Evolutionary conservation across 352 stramenopile genomes (phyloP).

Genomic region (Globisporangium acanthophoron): DNA sequence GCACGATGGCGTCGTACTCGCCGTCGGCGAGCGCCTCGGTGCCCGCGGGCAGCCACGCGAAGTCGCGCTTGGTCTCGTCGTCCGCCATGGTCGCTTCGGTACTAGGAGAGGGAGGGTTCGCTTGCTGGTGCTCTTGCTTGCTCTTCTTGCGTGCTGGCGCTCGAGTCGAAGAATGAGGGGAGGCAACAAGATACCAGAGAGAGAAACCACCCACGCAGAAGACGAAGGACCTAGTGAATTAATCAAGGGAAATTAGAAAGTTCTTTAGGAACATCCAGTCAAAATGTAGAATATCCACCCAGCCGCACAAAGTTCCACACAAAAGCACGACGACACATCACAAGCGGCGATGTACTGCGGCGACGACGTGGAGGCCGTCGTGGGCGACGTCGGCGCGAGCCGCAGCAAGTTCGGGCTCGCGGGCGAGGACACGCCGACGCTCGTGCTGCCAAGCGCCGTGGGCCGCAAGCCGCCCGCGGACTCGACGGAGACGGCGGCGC

Average conservation of each 20-base stretch:
- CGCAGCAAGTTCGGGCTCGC: constrained; percentile 93
- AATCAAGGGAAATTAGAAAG: no score
- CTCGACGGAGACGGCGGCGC: background rate
- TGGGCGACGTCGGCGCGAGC: constrained; percentile 91
- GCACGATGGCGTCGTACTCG: constrained; percentile 99
- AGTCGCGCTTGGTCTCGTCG: constrained; percentile 74
- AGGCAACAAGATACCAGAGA: constrained; percentile 4
- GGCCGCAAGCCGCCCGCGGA: constrained; percentile 19
- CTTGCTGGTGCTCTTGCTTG: background rate
- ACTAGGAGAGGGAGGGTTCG: constrained; percentile 3
- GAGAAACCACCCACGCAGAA: no score
- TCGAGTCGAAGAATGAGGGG: constrained; percentile 1
- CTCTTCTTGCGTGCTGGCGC: background rate
- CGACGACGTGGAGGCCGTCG: constrained; percentile 94
- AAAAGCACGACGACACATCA: background rate
- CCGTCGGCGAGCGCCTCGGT: constrained; percentile 96
- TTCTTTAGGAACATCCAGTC: background rate
- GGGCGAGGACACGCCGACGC: constrained; percentile 91
- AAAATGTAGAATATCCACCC: background rate
- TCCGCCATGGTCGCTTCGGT: constrained; percentile 25
- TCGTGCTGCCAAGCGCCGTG: constrained; percentile 79
- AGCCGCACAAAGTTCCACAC: background rate
- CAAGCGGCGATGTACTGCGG: constrained; percentile 90
- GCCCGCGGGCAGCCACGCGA: constrained; percentile 93
- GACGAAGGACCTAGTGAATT: no score